A percentile compares a stretch with the other conserved stretches of the same genome.
Evolutionary conservation across 345 rosid genomes (phyloP).

Genomic region (Pugionium dolabratum): DNA sequence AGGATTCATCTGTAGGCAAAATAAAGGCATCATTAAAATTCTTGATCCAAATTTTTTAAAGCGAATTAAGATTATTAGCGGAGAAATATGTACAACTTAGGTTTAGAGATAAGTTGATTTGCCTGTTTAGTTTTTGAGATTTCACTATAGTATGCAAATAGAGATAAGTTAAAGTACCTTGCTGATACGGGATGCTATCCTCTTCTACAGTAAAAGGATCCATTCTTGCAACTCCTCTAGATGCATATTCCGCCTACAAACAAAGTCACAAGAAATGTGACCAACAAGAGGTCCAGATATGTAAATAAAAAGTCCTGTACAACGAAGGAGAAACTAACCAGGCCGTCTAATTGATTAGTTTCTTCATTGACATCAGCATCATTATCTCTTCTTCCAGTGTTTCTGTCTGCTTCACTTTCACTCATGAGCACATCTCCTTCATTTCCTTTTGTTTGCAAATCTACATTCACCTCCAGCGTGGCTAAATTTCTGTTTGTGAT

Average conservation of each 20-base stretch:
- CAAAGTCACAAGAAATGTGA: conserved; percentile 22
- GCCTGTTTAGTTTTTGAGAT: neutral
- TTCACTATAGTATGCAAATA: conserved; percentile 22
- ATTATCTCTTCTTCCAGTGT: conserved; percentile 34
- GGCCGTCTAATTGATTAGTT: conserved; percentile 36
- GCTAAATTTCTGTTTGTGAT: conserved; percentile 33
- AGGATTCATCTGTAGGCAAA: conserved; percentile 46
- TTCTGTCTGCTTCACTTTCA: conserved; percentile 35
- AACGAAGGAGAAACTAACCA: conserved; percentile 45
- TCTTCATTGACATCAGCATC: conserved; percentile 36
- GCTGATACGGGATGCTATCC: conserved; percentile 35
- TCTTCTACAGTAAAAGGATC: conserved; percentile 36
- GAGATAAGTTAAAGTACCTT: conserved; percentile 46
- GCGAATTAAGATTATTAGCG: neutral
- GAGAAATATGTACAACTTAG: conserved; percentile 5
- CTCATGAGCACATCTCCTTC: conserved; percentile 28
- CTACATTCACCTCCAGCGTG: conserved; percentile 6
- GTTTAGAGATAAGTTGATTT: conserved; percentile 14
- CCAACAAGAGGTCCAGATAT: conserved; percentile 27
- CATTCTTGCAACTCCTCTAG: conserved; percentile 39
- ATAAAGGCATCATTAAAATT: neutral
- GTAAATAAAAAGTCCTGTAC: conserved; percentile 20
- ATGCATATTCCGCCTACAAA: conserved; percentile 45
- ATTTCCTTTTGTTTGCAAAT: conserved; percentile 27
- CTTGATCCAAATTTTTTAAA: neutral